Percentiles rank a stretch among this genome's conserved stretches.
phyloP scores from a whole-genome alignment of 176 grass and related monocot genomes.

The Leersia perrieri region DNA sequence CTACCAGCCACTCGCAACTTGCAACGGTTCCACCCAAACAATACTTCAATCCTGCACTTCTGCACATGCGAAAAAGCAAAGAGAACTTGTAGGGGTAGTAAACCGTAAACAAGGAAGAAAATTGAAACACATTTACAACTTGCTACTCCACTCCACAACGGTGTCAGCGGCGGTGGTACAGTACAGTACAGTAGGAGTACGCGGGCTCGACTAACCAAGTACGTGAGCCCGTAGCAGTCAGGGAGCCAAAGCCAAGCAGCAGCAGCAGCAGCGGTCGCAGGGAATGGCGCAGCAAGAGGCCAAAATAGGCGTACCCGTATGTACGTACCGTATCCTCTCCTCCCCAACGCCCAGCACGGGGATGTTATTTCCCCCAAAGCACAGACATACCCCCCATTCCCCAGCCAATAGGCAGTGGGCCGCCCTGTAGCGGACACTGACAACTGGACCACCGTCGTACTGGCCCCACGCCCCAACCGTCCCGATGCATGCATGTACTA shows the following conservation, averaged over 20 bases:
- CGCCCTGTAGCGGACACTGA: conserved; percentile 25
- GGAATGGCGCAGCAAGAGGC: neutral
- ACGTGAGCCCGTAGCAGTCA: no score
- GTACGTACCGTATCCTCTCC: conserved; percentile 6
- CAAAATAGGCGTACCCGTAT: conserved; percentile 36
- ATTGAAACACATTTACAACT: neutral
- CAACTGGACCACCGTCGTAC: conserved; percentile 25
- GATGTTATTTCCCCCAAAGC: conserved; percentile 42
- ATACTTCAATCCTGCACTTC: neutral
- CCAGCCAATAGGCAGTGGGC: conserved; percentile 27
- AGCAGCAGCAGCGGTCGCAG: conserved; percentile 9
- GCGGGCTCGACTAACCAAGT: neutral
- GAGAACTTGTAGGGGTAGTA: neutral
- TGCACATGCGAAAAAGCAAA: neutral
- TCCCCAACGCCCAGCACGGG: conserved; percentile 41
- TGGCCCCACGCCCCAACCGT: neutral
- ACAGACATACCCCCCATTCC: conserved; percentile 50
- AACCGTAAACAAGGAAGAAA: neutral
- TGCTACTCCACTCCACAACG: neutral
- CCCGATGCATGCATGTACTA: conserved; percentile 24
- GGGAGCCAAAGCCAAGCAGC: no score
- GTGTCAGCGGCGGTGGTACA: neutral
- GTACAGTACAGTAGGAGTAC: no score
- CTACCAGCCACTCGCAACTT: neutral
- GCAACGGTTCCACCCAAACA: neutral